Percentiles rank a stretch among this genome's conserved stretches.
phyloP scores from a whole-genome alignment of 1,284 basidiomycete genomes.

The Sparassis latifolia region DNA sequence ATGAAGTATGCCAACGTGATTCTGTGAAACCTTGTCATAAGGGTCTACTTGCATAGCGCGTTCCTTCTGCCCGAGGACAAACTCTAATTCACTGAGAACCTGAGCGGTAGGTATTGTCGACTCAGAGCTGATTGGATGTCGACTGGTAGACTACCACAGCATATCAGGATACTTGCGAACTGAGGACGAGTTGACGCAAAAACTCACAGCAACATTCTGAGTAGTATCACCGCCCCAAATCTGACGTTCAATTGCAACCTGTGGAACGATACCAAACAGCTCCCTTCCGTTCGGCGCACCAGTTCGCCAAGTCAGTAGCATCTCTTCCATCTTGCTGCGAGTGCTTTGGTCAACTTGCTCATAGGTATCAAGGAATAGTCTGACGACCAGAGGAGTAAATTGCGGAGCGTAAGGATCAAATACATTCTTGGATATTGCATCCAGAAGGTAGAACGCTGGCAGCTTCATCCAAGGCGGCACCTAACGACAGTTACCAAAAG shows the following conservation, averaged over 20 bases:
- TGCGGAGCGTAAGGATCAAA: slow-evolving; percentile 83
- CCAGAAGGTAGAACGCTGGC: slow-evolving; percentile 91
- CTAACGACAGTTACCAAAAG: slow-evolving; percentile 41
- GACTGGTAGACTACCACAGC: slow-evolving; percentile 13
- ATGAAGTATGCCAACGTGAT: slow-evolving; percentile 64
- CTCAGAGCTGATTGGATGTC: slow-evolving; percentile 19
- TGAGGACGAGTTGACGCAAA: neutral
- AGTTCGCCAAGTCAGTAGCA: slow-evolving; percentile 88
- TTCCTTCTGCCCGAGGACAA: slow-evolving; percentile 70
- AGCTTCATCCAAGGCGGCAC: slow-evolving; percentile 91
- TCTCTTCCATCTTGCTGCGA: slow-evolving; percentile 92
- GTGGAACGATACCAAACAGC: slow-evolving; percentile 73
- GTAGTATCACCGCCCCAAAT: slow-evolving; percentile 60
- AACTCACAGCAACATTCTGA: slow-evolving; percentile 19
- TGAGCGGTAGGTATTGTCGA: slow-evolving; percentile 58
- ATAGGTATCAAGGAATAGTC: slow-evolving; percentile 82
- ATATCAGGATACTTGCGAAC: neutral
- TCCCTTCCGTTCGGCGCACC: slow-evolving; percentile 76
- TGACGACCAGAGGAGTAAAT: slow-evolving; percentile 72
- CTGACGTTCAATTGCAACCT: slow-evolving; percentile 70
- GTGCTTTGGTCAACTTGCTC: slow-evolving; percentile 77
- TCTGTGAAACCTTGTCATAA: slow-evolving; percentile 55
- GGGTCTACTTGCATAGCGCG: slow-evolving; percentile 59
- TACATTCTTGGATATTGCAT: slow-evolving; percentile 95
- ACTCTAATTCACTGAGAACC: slow-evolving; percentile 76